Evolutionary conservation across 2,329 filamentous ascomycete genomes (phyloP).

Genomic region (Sporothrix dimorphospora): DNA sequence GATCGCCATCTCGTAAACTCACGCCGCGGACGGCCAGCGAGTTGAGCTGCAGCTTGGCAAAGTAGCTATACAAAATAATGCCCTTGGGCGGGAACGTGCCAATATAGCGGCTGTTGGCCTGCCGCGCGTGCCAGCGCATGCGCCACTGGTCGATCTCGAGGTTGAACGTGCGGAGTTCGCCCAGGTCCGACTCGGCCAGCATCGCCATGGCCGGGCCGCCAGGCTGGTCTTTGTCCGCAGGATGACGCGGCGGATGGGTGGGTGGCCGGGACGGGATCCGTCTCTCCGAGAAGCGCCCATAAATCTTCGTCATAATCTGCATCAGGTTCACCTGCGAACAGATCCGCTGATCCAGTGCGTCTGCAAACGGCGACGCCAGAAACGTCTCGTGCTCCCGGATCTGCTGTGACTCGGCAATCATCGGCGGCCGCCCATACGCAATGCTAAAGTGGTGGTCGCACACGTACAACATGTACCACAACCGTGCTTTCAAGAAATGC

Average conservation of each 20-base stretch:
- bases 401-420: conserved; percentile 35
- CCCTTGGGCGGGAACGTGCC: conserved; percentile 48
- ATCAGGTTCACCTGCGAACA: background rate
- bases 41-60: conserved; percentile 46
- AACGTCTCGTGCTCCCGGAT: conserved; percentile 38
- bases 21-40: conserved; percentile 52
- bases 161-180: conserved; percentile 45
- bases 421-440: conserved; percentile 41
- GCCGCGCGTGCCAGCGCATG: conserved; percentile 42
- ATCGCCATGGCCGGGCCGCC: background rate
- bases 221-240: background rate
- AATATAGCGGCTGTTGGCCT: conserved; percentile 37
- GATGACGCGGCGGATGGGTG: background rate
- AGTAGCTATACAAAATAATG: conserved; percentile 38
- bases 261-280: background rate
- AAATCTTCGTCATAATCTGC: background rate
- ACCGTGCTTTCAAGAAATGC: background rate
- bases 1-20: conserved; percentile 42
- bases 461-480: conserved; percentile 2
- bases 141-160: conserved; percentile 49
- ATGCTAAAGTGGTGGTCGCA: conserved; percentile 42
- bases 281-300: background rate
- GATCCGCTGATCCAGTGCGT: conserved; percentile 32
- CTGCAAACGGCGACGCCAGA: conserved; percentile 34
- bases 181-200: conserved; percentile 40